Percentiles rank a stretch among this genome's conserved stretches.
phyloP scores from a whole-genome alignment of 2,329 filamentous ascomycete genomes.

The Teratosphaeria gauchensis region DNA sequence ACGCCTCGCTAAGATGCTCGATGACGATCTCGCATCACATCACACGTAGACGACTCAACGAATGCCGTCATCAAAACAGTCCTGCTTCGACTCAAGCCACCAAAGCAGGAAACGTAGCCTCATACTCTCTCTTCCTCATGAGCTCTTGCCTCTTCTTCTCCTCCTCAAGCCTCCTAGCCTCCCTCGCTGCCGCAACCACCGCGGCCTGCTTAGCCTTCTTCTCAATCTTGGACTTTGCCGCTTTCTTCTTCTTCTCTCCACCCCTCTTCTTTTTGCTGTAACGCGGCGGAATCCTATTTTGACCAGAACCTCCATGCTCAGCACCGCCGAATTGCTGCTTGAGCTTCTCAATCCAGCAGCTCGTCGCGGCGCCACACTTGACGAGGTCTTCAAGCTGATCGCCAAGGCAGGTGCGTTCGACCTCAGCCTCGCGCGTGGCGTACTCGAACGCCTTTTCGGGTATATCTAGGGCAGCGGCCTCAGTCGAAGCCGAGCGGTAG shows the following conservation, averaged over 20 bases:
- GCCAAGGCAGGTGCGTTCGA: slow-evolving; percentile 21
- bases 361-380: slow-evolving; percentile 1
- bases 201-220: neutral
- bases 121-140: slow-evolving; percentile 3
- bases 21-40: neutral
- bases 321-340: neutral
- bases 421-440: slow-evolving; percentile 15
- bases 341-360: slow-evolving; percentile 4
- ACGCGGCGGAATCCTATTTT: slow-evolving; percentile 4
- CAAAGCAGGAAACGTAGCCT: slow-evolving; percentile 2
- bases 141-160: slow-evolving; percentile 2
- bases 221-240: neutral
- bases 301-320: slow-evolving; percentile 1
- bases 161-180: neutral
- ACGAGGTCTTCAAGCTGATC: slow-evolving; percentile 7
- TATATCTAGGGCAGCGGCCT: slow-evolving; percentile 7
- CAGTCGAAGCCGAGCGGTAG: slow-evolving; percentile 14
- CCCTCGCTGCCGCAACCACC: neutral
- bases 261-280: neutral
- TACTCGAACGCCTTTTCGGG: slow-evolving; percentile 12
- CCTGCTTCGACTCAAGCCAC: neutral
- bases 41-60: neutral
- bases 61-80: neutral
- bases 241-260: neutral
- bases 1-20: slow-evolving; percentile 2